Conservation (phyloP, 2,329 filamentous ascomycete species). For the Exophiala sp. region DNA sequence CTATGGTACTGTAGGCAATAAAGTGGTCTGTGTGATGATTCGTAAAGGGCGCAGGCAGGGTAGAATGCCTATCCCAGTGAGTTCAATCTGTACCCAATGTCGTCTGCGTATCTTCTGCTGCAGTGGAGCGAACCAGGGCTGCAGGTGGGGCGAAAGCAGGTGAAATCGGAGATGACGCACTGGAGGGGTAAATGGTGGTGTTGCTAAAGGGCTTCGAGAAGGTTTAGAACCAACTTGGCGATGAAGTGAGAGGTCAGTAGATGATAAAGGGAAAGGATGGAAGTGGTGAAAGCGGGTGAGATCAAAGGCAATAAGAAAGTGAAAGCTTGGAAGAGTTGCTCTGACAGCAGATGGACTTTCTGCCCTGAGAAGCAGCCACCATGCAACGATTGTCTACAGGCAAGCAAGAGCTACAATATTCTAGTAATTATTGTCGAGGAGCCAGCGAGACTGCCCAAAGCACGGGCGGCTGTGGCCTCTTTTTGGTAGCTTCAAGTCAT, state of each 20-base stretch:
- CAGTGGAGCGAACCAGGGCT: conserved; percentile 17
- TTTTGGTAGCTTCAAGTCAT: too few relatives aligned
- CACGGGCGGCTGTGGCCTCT: too few relatives aligned
- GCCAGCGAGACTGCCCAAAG: background rate
- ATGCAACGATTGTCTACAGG: background rate
- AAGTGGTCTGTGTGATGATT: conserved; percentile 17
- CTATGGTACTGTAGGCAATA: conserved; percentile 6
- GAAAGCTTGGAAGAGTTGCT: background rate
- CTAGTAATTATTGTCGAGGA: background rate
- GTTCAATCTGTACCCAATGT: conserved; percentile 1
- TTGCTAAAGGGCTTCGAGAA: background rate
- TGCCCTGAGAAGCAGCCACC: background rate
- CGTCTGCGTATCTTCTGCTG: conserved; percentile 2
- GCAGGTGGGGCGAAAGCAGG: conserved; percentile 7
- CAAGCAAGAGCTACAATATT: background rate
- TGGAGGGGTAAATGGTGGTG: conserved; percentile 10
- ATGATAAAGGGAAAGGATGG: background rate
- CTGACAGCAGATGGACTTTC: background rate
- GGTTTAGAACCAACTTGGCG: conserved; percentile 5
- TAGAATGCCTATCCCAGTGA: conserved; percentile 11
- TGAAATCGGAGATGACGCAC: conserved; percentile 21
- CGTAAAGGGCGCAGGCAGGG: conserved; percentile 5
- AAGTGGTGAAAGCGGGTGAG: conserved; percentile 1
- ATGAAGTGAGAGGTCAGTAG: conserved; percentile 4
- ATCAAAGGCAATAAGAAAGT: background rate